Percentiles rank a stretch among this genome's conserved stretches.
phyloP scores from a whole-genome alignment of 768 basidiomycete genomes.

The Boletus coccyginus region DNA sequence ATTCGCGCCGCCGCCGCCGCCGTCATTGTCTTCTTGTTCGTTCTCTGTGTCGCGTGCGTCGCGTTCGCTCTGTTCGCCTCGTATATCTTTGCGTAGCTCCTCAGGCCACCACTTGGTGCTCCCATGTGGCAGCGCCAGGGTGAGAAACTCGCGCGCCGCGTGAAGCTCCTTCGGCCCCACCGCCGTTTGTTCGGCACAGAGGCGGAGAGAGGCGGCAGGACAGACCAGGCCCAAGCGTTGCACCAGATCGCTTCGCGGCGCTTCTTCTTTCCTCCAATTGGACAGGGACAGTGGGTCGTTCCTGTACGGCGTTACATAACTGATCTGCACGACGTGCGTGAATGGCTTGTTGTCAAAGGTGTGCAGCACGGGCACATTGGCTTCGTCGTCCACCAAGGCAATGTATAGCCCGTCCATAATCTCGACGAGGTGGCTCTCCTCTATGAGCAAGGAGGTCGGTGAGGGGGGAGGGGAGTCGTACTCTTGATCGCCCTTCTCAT shows the following conservation, averaged over 20 bases:
- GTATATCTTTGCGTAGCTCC: neutral
- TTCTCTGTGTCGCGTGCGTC: neutral
- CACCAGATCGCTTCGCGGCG: neutral
- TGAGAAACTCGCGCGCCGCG: slow-evolving; percentile 43
- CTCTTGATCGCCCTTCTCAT: neutral
- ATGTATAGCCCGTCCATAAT: slow-evolving; percentile 16
- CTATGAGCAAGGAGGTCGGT: neutral
- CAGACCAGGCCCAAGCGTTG: neutral
- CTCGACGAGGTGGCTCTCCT: slow-evolving; percentile 8
- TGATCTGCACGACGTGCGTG: slow-evolving; percentile 22
- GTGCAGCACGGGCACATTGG: slow-evolving; percentile 5
- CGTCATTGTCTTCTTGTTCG: too few relatives aligned
- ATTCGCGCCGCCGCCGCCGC: neutral
- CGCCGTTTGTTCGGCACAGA: slow-evolving; percentile 8
- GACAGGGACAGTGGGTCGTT: neutral
- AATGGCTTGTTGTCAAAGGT: slow-evolving; percentile 11
- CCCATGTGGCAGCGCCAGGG: slow-evolving; percentile 36
- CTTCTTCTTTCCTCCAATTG: neutral
- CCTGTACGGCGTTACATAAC: neutral
- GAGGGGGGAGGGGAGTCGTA: neutral
- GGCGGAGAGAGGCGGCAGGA: neutral
- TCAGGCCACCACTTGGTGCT: neutral
- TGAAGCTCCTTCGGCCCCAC: slow-evolving; percentile 37
- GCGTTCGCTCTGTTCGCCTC: too few relatives aligned
- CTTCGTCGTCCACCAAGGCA: slow-evolving; percentile 16